These are phyloP conservation scores for Lathyrus oleraceus DNA, from an alignment of 306 rosid species.

Conservation along the genomic window DNA sequence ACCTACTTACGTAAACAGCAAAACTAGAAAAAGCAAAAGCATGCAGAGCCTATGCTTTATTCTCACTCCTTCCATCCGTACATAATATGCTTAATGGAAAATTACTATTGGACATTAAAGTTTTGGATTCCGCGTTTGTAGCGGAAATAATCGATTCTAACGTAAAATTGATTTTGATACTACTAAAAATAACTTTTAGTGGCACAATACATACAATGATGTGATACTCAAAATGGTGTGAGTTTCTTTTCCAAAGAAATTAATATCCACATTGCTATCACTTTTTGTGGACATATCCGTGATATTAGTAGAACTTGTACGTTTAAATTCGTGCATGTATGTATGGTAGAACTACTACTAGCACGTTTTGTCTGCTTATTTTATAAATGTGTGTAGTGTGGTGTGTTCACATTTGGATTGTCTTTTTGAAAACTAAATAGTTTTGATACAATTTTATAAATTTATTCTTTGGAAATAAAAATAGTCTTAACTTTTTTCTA, in stretches of 20 bases:
- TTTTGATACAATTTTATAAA: neutral
- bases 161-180: too few relatives aligned
- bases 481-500: too few relatives aligned
- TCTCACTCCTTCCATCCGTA: neutral
- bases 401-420: neutral
- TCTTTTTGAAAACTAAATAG: neutral
- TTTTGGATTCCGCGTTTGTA: too few relatives aligned
- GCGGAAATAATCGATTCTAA: too few relatives aligned
- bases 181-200: too few relatives aligned
- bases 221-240: neutral
- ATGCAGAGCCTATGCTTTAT: neutral
- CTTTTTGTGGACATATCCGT: neutral
- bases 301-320: neutral
- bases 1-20: slow-evolving; percentile 1
- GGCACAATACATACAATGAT: neutral
- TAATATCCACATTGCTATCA: neutral
- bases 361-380: neutral
- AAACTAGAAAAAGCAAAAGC: neutral
- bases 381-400: neutral
- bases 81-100: neutral
- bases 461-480: too few relatives aligned
- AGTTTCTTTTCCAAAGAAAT: neutral
- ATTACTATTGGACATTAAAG: neutral
- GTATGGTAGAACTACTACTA: neutral
- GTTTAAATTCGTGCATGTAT: neutral